Conservation (phyloP, 179 eudicot species). For the Kewa caespitosa region DNA sequence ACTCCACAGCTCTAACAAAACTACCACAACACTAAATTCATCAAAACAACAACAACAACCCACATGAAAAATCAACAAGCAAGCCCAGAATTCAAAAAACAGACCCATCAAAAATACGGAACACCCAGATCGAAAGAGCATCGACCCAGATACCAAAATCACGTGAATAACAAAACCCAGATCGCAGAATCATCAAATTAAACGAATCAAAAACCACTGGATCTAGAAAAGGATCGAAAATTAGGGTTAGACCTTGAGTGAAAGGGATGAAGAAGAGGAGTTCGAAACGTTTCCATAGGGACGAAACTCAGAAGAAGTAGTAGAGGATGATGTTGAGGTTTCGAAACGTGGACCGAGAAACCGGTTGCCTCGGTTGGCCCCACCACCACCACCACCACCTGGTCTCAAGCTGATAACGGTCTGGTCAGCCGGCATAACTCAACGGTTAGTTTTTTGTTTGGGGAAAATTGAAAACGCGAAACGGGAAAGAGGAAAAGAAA, state of each 20-base stretch:
- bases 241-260: slow-evolving; percentile 58
- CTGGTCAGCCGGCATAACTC: slow-evolving; percentile 94
- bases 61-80: neutral
- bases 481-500: slow-evolving; percentile 7
- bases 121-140: slow-evolving; percentile 18
- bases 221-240: slow-evolving; percentile 31
- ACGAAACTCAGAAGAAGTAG: slow-evolving; percentile 57
- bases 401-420: slow-evolving; percentile 96
- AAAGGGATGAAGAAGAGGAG: slow-evolving; percentile 34
- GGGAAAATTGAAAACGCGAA: neutral
- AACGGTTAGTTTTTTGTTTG: neutral
- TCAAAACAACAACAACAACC: slow-evolving; percentile 5
- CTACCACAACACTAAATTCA: neutral
- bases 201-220: slow-evolving; percentile 19
- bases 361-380: slow-evolving; percentile 53
- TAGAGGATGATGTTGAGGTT: slow-evolving; percentile 34
- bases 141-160: neutral
- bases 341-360: slow-evolving; percentile 65
- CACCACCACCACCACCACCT: slow-evolving; percentile 65
- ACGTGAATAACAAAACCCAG: slow-evolving; percentile 16
- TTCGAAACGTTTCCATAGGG: slow-evolving; percentile 78
- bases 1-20: neutral
- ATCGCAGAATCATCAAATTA: slow-evolving; percentile 15
- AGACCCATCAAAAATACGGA: neutral
- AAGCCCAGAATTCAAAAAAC: neutral